Base-by-base conservation (phyloP, 805 yeast genomes). In the Maudiozyma bulderi region DNA sequence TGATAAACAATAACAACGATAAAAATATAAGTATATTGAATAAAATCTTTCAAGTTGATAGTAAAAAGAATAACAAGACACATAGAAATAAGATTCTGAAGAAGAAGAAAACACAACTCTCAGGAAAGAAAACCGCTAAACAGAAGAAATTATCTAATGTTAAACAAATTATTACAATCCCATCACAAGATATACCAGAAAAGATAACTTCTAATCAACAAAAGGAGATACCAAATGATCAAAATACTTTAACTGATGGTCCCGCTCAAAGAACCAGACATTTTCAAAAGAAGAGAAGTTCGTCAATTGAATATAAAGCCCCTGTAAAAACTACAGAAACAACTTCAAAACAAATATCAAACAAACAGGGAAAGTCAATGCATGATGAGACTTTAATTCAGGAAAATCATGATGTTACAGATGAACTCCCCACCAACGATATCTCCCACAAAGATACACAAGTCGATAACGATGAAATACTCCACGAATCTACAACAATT, bases 11-110 rank as follows among this genome's bases (percentile, higher is more conserved):
- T 7, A 52, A 47, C 8, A 48, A 52, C 26, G 26, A 20, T 14
- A 52, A 52, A 32, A 64, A 63, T 51, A 58, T 59, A 13, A 48
- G 49, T 20, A 43, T 57, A 15, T 46, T 63, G 32, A 63, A 62
- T 38, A 52, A 59, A 13, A 61, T 63, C 8, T 62, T 62, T 49
- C 54, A 54, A 8, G 33, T 11, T 13, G 42, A 39, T 14, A 14
- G 15, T 9, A 38, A 34, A 7, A 14, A 6, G 14, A 8, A 28
- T 11, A 45, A 30, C 14, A 41, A 30, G 37, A 35, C 29, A 32
- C 30, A 13, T 37, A 20, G 29, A 20, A 50, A 39, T 34, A 40
- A 40, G 6, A 13, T 29, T 28, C 15, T 15, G 14, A 43, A 40
- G 38, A 31, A 40, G 14, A 46, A 33, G n/a, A 20, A 20, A 20